Evolutionary conservation across 371 early-diverging fungal species (phyloP).

Genomic region (Capillidium heterosporum): DNA sequence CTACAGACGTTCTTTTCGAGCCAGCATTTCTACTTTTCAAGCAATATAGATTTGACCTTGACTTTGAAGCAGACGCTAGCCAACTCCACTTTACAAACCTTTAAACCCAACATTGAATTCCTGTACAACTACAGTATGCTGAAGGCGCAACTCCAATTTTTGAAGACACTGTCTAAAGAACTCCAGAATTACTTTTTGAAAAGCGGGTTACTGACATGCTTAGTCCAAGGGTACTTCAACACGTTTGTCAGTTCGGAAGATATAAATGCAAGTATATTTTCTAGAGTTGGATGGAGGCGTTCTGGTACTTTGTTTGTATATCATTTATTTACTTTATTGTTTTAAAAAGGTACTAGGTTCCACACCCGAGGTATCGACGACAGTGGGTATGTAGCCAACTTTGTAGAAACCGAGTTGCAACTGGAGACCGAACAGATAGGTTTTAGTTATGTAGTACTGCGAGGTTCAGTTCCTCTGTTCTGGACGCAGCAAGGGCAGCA

Average conservation of each 20-base stretch:
- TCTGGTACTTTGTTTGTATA: slow-evolving; percentile 41
- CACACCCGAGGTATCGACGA: slow-evolving; percentile 93
- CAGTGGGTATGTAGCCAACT: slow-evolving; percentile 93
- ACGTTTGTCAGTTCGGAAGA: slow-evolving; percentile 20
- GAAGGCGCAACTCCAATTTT: slow-evolving; percentile 50
- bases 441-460: slow-evolving; percentile 57
- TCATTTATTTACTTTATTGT: neutral
- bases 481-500: slow-evolving; percentile 90
- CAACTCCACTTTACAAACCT: slow-evolving; percentile 5
- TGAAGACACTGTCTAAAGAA: slow-evolving; percentile 32
- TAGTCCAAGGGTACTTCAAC: slow-evolving; percentile 50
- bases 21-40: slow-evolving; percentile 60
- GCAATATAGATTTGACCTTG: slow-evolving; percentile 51
- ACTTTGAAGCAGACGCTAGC: slow-evolving; percentile 37
- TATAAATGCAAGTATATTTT: slow-evolving; percentile 42
- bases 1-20: slow-evolving; percentile 41
- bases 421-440: slow-evolving; percentile 31
- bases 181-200: slow-evolving; percentile 42
- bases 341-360: slow-evolving; percentile 84
- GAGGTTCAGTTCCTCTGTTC: slow-evolving; percentile 94
- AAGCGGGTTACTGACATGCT: slow-evolving; percentile 45
- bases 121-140: slow-evolving; percentile 81
- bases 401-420: slow-evolving; percentile 84
- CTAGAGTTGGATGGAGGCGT: slow-evolving; percentile 80
- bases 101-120: slow-evolving; percentile 45